Conservation (phyloP, 495 filamentous ascomycete species). For the Aspergillus bridgeri region DNA sequence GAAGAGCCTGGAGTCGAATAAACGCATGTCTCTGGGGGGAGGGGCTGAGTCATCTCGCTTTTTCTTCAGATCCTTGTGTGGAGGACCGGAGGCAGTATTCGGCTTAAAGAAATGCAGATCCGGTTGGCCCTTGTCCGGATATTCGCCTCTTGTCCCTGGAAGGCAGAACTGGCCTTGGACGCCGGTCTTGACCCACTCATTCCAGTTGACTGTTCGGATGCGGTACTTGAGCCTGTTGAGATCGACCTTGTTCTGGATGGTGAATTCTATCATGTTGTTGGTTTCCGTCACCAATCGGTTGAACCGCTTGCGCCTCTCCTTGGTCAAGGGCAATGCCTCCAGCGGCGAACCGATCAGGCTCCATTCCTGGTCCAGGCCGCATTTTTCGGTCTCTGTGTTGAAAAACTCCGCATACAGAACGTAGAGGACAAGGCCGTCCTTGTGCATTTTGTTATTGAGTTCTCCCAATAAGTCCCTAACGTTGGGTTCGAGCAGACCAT, state of each 20-base stretch:
- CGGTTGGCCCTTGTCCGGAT: slow-evolving; percentile 22
- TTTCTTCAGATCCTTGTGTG: too few species aligned
- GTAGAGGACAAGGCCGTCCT: slow-evolving; percentile 22
- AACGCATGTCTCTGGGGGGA: not conserved
- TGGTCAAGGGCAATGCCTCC: slow-evolving; percentile 11
- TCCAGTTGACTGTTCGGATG: slow-evolving; percentile 24
- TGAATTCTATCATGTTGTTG: slow-evolving; percentile 18
- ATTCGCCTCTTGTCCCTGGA: slow-evolving; percentile 9
- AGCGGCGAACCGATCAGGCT: not conserved
- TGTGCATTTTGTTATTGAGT: slow-evolving; percentile 21
- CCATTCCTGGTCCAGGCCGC: slow-evolving; percentile 21
- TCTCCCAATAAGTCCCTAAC: slow-evolving; percentile 14
- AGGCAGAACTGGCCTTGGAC: slow-evolving; percentile 26
- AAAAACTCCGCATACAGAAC: slow-evolving; percentile 28
- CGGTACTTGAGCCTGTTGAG: slow-evolving; percentile 4
- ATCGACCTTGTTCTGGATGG: slow-evolving; percentile 7
- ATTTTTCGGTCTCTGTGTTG: slow-evolving; percentile 18
- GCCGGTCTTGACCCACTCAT: slow-evolving; percentile 9
- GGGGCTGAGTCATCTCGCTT: slow-evolving; percentile 1
- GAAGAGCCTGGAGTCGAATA: not conserved
- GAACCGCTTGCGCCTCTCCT: slow-evolving; percentile 19
- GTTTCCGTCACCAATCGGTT: slow-evolving; percentile 23
- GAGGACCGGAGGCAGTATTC: too few species aligned
- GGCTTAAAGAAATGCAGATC: slow-evolving; percentile 23
- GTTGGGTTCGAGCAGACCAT: slow-evolving; percentile 19